Conservation (phyloP, 371 early-diverging fungal genomes). For the Mortierella sp. region DNA sequence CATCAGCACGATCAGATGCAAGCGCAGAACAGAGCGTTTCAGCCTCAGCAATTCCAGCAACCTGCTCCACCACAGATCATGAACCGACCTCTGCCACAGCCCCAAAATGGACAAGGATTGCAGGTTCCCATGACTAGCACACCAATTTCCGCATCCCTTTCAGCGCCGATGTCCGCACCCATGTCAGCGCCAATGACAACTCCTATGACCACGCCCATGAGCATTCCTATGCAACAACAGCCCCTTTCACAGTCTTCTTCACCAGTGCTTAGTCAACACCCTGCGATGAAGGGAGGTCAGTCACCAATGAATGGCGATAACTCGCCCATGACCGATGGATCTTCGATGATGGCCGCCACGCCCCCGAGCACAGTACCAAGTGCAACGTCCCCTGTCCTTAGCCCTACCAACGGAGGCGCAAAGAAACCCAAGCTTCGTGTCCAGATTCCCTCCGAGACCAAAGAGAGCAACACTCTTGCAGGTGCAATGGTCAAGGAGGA, state of each 20-base stretch:
- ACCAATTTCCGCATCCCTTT: too few relatives aligned
- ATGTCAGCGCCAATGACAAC: constrained; percentile 12
- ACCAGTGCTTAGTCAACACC: constrained; percentile 41
- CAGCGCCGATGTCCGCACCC: constrained; percentile 21
- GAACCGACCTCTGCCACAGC: constrained; percentile 27
- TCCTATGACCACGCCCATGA: background rate
- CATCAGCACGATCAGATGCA: constrained; percentile 33
- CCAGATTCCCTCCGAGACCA: constrained; percentile 42
- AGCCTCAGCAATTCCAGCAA: constrained; percentile 29
- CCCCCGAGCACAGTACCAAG: constrained; percentile 24
- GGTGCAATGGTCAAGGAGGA: constrained; percentile 52
- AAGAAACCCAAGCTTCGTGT: constrained; percentile 52
- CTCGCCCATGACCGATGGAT: constrained; percentile 53
- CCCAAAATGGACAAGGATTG: constrained; percentile 25
- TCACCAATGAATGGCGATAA: constrained; percentile 52
- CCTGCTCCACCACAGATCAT: constrained; percentile 21
- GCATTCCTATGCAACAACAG: constrained; percentile 11
- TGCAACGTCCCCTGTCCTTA: constrained; percentile 42
- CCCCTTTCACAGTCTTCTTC: constrained; percentile 44
- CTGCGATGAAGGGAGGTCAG: constrained; percentile 39
- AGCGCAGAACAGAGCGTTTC: constrained; percentile 22
- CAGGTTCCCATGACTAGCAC: constrained; percentile 31
- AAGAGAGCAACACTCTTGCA: constrained; percentile 49
- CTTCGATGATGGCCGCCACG: constrained; percentile 38
- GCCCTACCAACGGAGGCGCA: constrained; percentile 40